Evolutionary conservation across 2,329 filamentous ascomycete species (phyloP).

Genomic region (Magnaporthiopsis incrustans): DNA sequence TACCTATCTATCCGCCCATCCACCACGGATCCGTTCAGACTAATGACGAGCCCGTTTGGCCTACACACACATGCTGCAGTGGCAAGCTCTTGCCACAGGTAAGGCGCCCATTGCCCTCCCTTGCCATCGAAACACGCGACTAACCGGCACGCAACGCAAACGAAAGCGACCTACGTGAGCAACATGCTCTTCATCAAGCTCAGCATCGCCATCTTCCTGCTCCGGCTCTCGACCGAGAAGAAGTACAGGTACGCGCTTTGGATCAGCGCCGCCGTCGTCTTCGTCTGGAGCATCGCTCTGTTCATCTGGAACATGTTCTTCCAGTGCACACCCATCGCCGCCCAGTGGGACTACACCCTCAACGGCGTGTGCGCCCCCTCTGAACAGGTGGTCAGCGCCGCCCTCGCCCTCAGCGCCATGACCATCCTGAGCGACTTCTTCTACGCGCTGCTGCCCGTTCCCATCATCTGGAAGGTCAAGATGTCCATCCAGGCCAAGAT

Average conservation of each 20-base stretch:
- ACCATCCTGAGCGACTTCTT: conserved; percentile 47
- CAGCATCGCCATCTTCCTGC: conserved; percentile 44
- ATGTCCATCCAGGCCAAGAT: conserved; percentile 43
- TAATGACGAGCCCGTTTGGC: not conserved
- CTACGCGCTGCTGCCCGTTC: conserved; percentile 44
- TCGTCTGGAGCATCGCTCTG: conserved; percentile 36
- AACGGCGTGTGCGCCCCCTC: conserved; percentile 32
- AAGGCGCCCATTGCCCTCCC: not conserved
- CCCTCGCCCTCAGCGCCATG: conserved; percentile 44
- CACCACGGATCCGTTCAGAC: no score
- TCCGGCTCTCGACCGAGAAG: conserved; percentile 36
- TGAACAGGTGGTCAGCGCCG: conserved; percentile 36
- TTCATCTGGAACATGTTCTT: conserved; percentile 43
- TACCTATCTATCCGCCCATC: not conserved
- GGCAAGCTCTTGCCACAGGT: conserved; percentile 39
- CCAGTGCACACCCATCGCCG: conserved; percentile 40
- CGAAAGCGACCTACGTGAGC: conserved; percentile 34
- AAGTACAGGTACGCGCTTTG: conserved; percentile 41
- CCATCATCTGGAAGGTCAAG: conserved; percentile 46
- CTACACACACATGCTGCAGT: conserved; percentile 25
- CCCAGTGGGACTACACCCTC: conserved; percentile 46
- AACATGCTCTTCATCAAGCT: conserved; percentile 52
- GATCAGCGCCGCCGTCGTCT: conserved; percentile 35
- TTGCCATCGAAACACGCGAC: not conserved
- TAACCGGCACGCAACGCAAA: not conserved